These are phyloP conservation scores for Phytopythium kandeliae DNA, from an alignment of 352 stramenopile species.

Conservation along the genomic window DNA sequence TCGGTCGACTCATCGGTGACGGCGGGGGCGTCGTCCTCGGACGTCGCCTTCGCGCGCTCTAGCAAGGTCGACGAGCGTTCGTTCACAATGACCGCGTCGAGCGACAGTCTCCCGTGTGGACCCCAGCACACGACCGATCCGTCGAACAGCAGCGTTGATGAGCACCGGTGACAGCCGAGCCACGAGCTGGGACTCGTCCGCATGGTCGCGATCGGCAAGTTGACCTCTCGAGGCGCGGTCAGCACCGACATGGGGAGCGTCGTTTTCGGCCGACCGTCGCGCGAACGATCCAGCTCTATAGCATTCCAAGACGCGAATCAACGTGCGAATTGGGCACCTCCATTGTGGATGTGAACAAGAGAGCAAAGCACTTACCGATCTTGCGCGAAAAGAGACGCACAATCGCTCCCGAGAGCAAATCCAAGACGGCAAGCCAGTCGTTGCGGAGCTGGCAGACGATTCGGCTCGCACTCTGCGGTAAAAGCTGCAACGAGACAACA, in stretches of 20 bases:
- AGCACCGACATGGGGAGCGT: slow-evolving; percentile 1
- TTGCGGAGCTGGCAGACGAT: slow-evolving; percentile 64
- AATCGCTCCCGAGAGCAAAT: slow-evolving; percentile 27
- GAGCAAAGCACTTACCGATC: slow-evolving; percentile 21
- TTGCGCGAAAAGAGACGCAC: slow-evolving; percentile 57
- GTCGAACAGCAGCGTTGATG: slow-evolving; percentile 36
- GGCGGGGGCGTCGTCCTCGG: background rate
- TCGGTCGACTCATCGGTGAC: background rate
- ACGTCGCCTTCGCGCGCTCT: background rate
- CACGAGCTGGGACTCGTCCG: slow-evolving; percentile 33
- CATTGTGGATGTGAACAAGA: background rate
- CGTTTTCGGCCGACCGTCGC: background rate
- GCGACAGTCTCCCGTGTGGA: slow-evolving; percentile 22
- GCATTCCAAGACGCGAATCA: background rate
- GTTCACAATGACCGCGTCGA: slow-evolving; percentile 51
- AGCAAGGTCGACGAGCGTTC: slow-evolving; percentile 14
- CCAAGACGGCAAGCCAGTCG: slow-evolving; percentile 61
- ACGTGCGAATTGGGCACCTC: background rate
- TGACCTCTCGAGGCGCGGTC: background rate
- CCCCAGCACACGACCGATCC: slow-evolving; percentile 46
- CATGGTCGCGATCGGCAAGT: background rate
- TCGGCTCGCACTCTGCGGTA: slow-evolving; percentile 27
- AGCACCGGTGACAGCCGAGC: slow-evolving; percentile 49
- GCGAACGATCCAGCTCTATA: background rate
- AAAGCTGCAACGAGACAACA: slow-evolving; percentile 36